Conservation (phyloP, 495 filamentous ascomycete species). For the Xylaria telfairii region DNA sequence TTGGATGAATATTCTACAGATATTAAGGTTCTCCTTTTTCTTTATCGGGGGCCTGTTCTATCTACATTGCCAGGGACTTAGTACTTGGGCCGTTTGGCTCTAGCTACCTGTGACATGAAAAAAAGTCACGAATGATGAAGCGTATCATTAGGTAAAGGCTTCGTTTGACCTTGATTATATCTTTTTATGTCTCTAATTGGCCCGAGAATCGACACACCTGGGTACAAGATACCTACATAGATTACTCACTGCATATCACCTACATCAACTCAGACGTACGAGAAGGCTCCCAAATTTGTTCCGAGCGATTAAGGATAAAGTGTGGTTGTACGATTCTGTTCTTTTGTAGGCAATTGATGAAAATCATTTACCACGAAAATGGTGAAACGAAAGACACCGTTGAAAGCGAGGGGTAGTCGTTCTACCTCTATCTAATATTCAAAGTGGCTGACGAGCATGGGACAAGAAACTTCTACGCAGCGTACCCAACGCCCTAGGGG, state of each 20-base stretch:
- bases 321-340: background rate
- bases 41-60: too few relatives aligned
- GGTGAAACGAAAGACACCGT: background rate
- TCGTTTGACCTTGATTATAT: too few relatives aligned
- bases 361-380: background rate
- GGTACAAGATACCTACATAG: background rate
- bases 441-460: background rate
- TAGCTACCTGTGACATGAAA: too few relatives aligned
- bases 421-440: background rate
- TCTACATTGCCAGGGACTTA: too few relatives aligned
- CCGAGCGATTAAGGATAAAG: background rate
- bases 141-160: too few relatives aligned
- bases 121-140: too few relatives aligned
- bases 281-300: background rate
- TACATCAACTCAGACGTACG: background rate
- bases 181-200: too few relatives aligned
- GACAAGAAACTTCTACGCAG: background rate
- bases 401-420: background rate
- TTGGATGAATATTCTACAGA: too few relatives aligned
- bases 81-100: too few relatives aligned
- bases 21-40: too few relatives aligned
- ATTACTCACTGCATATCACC: background rate
- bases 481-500: background rate
- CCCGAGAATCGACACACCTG: too few relatives aligned
- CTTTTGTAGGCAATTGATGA: background rate